Evolutionary conservation across 23 red algal species (phyloP), one percentile per base, ranked within the genome.

Genomic region (Gracilaria caudata): DNA sequence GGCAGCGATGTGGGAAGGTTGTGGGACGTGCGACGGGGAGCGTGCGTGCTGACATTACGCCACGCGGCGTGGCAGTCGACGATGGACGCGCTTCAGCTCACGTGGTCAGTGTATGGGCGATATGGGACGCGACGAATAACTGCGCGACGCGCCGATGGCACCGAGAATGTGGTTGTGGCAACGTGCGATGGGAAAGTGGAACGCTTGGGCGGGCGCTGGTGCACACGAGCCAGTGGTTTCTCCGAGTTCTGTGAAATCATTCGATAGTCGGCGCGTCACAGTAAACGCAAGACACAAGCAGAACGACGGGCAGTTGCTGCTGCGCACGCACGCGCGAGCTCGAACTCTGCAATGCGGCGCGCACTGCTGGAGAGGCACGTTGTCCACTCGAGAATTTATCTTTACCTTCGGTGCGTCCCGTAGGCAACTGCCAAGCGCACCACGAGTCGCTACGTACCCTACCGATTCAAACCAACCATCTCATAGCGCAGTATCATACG

Each of bases 61-160:
- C 4, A 71, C 65, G 65, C 65, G 34, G 65, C 32, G 65, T 71
- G 65, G 65, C 16, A 71, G 35, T 71, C 34, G 65, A 71, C 65
- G 65, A n/a, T 71, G 34, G 65, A 71, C 65, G 65, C 65, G 65
- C 65, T 71, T 33, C 4, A 20, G 65, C 29, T 71, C 32, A 39
- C 32, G 20, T 71, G 65, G 65, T 71, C 65, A n/a, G 37, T 6
- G 6, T 23, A 23, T 19, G 65, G 17, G 3, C 21, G 4, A 21
- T 33, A 13, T 39, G 65, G 19, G 11, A 71, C 65, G 39, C 32
- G 1, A 1, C 65, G 34, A 71, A 39, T 71, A 71, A 23, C 65
- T 71, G 65, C 39, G 65, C 7, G 4, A 71, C 34, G 37, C 37
- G 32, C 65, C 32, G 65, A 71, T 19, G 65, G 65, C 65, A 28